Evolutionary conservation across 495 filamentous ascomycete genomes (phyloP).

Genomic region (Terfezia boudieri): DNA sequence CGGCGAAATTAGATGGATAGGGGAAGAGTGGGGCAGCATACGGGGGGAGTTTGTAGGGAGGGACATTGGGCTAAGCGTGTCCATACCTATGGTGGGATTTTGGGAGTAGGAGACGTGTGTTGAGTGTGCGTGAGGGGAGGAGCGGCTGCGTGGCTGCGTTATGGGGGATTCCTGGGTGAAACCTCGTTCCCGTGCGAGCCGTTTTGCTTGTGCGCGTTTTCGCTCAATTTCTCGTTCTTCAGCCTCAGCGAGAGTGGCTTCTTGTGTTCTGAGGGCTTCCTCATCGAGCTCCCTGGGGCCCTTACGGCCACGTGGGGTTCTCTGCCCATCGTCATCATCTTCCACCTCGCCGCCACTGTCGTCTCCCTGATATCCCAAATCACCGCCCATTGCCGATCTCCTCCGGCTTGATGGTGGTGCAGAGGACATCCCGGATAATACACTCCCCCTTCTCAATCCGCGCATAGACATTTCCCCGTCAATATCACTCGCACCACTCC

Average conservation of each 20-base stretch:
- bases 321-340: conserved; percentile 17
- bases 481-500: conserved; percentile 40
- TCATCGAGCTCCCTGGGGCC: conserved; percentile 31
- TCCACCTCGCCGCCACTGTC: conserved; percentile 10
- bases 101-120: no score
- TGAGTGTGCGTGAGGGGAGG: no score
- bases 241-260: conserved; percentile 39
- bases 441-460: conserved; percentile 27
- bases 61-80: no score
- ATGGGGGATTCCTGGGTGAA: conserved; percentile 19
- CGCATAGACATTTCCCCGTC: conserved; percentile 42
- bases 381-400: background rate
- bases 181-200: conserved; percentile 48
- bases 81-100: no score
- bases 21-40: no score
- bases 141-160: conserved; percentile 20
- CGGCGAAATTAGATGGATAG: no score
- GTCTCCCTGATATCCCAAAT: background rate
- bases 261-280: conserved; percentile 53
- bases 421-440: conserved; percentile 26
- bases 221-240: conserved; percentile 50
- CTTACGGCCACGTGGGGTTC: conserved; percentile 16
- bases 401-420: background rate
- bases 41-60: no score
- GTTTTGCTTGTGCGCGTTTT: conserved; percentile 47